These are phyloP conservation scores for Cerrena zonata DNA, from an alignment of 1,284 basidiomycete genomes.

Conservation along the genomic window DNA sequence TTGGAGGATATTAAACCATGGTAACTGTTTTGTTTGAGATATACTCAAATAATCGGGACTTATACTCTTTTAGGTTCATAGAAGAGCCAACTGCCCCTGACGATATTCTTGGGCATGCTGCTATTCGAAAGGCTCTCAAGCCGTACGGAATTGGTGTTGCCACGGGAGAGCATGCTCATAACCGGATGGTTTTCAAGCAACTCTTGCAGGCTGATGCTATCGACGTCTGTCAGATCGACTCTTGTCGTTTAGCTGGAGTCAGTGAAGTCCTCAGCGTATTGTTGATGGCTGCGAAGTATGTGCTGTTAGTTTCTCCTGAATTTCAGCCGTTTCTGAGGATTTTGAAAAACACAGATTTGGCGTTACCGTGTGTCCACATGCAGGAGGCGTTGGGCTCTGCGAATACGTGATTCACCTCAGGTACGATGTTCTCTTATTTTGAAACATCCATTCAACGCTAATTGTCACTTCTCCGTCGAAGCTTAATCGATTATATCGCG, in stretches of 20 bases:
- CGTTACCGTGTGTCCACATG: conserved; percentile 88
- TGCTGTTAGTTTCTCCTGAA: background rate
- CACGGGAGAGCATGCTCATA: conserved; percentile 94
- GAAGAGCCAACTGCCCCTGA: conserved; percentile 94
- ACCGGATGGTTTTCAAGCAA: conserved; percentile 96
- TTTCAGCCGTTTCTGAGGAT: background rate
- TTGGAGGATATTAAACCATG: conserved; percentile 85
- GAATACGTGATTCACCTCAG: conserved; percentile 87
- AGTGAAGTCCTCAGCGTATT: conserved; percentile 91
- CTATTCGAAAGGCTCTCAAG: conserved; percentile 75
- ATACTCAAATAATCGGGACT: background rate
- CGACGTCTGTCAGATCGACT: conserved; percentile 95
- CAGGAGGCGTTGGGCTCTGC: conserved; percentile 91
- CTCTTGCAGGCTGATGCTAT: conserved; percentile 89
- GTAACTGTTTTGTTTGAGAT: conserved; percentile 34
- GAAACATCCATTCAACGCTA: background rate
- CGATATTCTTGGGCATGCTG: conserved; percentile 81
- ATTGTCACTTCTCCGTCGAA: conserved; percentile 22
- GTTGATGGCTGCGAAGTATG: conserved; percentile 86
- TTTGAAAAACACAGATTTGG: conserved; percentile 50
- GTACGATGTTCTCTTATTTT: conserved; percentile 27
- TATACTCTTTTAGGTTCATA: conserved; percentile 64
- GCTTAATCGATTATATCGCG: conserved; percentile 87
- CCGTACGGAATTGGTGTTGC: conserved; percentile 87
- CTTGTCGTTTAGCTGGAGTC: conserved; percentile 86